These are phyloP conservation scores for Auricularia cornea DNA, from an alignment of 768 basidiomycete genomes.

Conservation along the genomic window DNA sequence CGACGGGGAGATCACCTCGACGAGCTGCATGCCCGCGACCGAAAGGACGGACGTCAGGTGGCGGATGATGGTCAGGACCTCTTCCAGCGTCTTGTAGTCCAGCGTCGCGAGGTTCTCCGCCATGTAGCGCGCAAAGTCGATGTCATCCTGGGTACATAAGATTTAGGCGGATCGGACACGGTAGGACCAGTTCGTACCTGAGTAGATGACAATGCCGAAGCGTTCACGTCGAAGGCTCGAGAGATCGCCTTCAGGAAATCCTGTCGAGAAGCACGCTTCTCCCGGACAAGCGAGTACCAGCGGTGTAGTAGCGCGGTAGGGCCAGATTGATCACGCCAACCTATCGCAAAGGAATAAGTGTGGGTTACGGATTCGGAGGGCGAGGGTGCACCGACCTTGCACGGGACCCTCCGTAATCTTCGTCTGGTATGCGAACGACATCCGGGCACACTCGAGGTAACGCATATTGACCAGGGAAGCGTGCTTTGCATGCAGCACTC, in stretches of 20 bases:
- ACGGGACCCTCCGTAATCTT: slow-evolving; percentile 39
- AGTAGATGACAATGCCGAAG: slow-evolving; percentile 42
- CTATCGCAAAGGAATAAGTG: slow-evolving; percentile 25
- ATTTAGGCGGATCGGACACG: neutral
- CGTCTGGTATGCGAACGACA: slow-evolving; percentile 79
- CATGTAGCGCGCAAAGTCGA: slow-evolving; percentile 86
- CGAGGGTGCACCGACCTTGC: slow-evolving; percentile 36
- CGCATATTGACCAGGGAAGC: slow-evolving; percentile 82
- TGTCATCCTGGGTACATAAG: slow-evolving; percentile 49
- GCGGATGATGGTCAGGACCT: slow-evolving; percentile 78
- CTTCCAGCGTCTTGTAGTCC: slow-evolving; percentile 94
- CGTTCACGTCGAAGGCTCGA: slow-evolving; percentile 70
- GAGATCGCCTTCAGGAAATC: slow-evolving; percentile 82
- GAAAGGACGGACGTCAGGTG: slow-evolving; percentile 68
- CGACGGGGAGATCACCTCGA: slow-evolving; percentile 64
- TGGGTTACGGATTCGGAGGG: neutral
- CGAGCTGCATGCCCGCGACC: slow-evolving; percentile 71
- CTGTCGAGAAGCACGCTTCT: slow-evolving; percentile 77
- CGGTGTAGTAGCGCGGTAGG: slow-evolving; percentile 73
- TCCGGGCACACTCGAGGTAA: slow-evolving; percentile 69
- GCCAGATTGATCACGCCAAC: slow-evolving; percentile 53
- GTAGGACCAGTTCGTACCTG: slow-evolving; percentile 34
- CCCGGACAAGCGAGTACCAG: slow-evolving; percentile 88
- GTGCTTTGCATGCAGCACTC: slow-evolving; percentile 80
- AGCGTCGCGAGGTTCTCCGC: slow-evolving; percentile 88